phyloP scores from a whole-genome alignment of 768 basidiomycete species.

The Ramaria sp. region DNA sequence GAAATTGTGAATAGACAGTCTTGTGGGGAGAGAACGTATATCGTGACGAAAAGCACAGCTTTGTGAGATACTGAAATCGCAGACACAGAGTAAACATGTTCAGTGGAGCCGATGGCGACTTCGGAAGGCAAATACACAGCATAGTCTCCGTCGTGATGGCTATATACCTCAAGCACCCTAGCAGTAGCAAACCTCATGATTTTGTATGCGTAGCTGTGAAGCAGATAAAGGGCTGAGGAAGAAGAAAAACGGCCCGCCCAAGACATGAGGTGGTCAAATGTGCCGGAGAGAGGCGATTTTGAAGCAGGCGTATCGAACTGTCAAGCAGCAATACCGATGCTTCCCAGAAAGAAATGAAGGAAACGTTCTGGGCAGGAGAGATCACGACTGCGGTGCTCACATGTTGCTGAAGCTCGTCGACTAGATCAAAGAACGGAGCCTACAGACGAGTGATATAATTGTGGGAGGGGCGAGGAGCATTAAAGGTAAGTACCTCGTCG shows the following conservation, averaged over 20 bases:
- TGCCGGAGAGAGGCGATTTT: too few species aligned
- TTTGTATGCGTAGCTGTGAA: neutral
- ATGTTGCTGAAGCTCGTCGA: conserved; percentile 82
- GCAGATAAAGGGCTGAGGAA: neutral
- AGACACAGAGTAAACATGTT: too few species aligned
- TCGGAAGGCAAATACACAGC: too few species aligned
- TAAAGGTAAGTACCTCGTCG: conserved; percentile 16
- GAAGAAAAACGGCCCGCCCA: neutral
- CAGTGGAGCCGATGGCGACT: too few species aligned
- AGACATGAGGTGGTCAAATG: too few species aligned
- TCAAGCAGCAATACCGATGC: neutral
- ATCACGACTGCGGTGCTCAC: conserved; percentile 25
- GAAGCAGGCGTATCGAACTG: neutral
- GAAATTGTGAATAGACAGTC: neutral
- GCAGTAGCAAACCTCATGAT: too few species aligned
- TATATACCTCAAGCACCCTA: too few species aligned
- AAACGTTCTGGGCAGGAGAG: too few species aligned
- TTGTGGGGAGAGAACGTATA: neutral
- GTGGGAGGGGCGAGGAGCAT: neutral
- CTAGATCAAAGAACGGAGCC: conserved; percentile 59
- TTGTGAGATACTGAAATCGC: conserved; percentile 8
- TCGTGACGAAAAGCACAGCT: conserved; percentile 16
- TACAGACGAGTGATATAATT: conserved; percentile 14
- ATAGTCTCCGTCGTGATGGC: too few species aligned
- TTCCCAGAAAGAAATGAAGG: neutral